phyloP scores from a whole-genome alignment of 2,329 filamentous ascomycete species.

The Xylariaceae sp. region DNA sequence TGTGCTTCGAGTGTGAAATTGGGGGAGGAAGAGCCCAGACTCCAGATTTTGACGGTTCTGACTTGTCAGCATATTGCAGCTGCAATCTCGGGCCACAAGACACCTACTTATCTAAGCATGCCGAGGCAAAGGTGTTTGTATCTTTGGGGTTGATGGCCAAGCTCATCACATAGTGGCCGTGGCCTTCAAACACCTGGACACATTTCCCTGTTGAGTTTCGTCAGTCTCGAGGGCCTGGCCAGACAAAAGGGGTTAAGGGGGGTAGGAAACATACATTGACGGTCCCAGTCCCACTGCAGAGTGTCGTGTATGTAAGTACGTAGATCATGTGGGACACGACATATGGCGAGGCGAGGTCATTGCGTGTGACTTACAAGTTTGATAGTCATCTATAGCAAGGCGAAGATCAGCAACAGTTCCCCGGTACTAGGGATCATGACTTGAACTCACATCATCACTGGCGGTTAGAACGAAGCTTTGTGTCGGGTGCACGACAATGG shows the following conservation, averaged over 20 bases:
- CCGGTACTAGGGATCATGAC: slow-evolving; percentile 34
- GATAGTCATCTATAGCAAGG: slow-evolving; percentile 17
- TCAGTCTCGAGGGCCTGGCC: not conserved
- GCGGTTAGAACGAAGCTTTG: slow-evolving; percentile 95
- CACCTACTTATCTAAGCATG: slow-evolving; percentile 65
- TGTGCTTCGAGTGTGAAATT: slow-evolving; percentile 97
- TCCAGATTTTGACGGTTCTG: slow-evolving; percentile 97
- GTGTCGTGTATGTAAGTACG: slow-evolving; percentile 8
- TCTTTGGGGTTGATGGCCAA: slow-evolving; percentile 97
- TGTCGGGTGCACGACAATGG: slow-evolving; percentile 90
- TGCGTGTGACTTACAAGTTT: slow-evolving; percentile 15
- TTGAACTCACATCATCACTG: slow-evolving; percentile 95
- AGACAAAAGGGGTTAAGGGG: not conserved
- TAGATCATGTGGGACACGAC: not conserved
- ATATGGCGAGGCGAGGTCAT: not conserved
- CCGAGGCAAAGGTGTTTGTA: slow-evolving; percentile 85
- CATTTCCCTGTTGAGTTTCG: slow-evolving; percentile 62
- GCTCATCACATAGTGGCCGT: slow-evolving; percentile 95
- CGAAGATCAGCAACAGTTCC: slow-evolving; percentile 3
- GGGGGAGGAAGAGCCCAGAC: slow-evolving; percentile 82
- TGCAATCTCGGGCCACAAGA: not conserved
- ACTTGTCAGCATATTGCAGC: not conserved
- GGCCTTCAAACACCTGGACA: slow-evolving; percentile 92
- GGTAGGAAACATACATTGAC: slow-evolving; percentile 48
- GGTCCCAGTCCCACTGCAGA: slow-evolving; percentile 88